Base-by-base conservation (phyloP, 345 rosid genomes). In the Cardamine resedifolia region DNA sequence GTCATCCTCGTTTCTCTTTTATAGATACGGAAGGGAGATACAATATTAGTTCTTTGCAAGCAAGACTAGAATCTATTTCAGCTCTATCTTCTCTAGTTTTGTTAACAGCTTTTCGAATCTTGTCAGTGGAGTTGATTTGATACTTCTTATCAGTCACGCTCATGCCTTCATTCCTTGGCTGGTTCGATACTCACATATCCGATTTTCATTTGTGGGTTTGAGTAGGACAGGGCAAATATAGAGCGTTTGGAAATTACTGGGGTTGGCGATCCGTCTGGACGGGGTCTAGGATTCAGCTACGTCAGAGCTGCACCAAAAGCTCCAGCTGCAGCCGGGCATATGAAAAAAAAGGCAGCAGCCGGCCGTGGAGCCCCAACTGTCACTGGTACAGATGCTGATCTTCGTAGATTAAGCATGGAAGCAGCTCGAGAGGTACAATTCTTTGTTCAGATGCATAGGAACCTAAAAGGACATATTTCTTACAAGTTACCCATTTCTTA, bases 381-480 rank as follows among this genome's bases (percentile, higher is more conserved):
- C 33, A 91, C 99, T 62, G 98, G 99, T 55, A 91, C 99, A 59
- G 99, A 95, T 90, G 97, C 99, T 71, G 99, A 95, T 80, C 88
- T 95, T 64, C 99, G 98, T 53, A 86, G 99, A 81, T 77, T 95
- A 81, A 95, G 98, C 82, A 91, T 95, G 99, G 99, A 95, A 81
- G 99, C 98, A 75, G 99, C 98, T 74, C 84, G 99, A 61, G 99
- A 91, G 94, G 98, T 95, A 66, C 55, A 78, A 52, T 47, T 63
- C 21, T 60, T 62, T 65, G 36, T 55, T 76, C 33, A 56, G 53
- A 76, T 38, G 53, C 48, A 71, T 38, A 63, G 44, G 27, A 70
- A 45, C 45, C 53, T 45, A 7, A 47, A 53, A 6, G 4, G 31
- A 15, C 74, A 56, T 62, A 10, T 34, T 61, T 70, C 23, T 64